These are phyloP conservation scores for Sarocladium kiliense DNA, from an alignment of 2,329 filamentous ascomycete genomes.

Conservation along the genomic window DNA sequence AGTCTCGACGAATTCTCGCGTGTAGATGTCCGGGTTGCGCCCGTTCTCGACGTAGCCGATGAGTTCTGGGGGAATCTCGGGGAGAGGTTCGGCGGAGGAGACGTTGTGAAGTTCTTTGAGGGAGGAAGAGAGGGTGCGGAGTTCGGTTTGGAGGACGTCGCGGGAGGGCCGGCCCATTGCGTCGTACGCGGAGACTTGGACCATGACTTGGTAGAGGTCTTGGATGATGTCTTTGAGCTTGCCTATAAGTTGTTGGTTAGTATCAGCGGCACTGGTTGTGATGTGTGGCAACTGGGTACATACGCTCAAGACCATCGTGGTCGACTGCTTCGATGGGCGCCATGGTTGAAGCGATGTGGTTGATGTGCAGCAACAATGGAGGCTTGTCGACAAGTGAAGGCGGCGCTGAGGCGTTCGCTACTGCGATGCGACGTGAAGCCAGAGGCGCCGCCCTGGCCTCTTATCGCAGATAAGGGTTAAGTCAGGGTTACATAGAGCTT, in stretches of 20 bases:
- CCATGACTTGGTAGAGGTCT: constrained; percentile 58
- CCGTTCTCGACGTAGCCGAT: constrained; percentile 66
- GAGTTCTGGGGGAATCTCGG: constrained; percentile 55
- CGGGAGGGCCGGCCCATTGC: constrained; percentile 42
- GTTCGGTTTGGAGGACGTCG: constrained; percentile 51
- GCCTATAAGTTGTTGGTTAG: constrained; percentile 30
- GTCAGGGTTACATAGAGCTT: neutral
- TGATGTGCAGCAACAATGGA: neutral
- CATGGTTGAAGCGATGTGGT: constrained; percentile 23
- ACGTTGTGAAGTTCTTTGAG: constrained; percentile 34
- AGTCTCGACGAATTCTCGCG: constrained; percentile 66
- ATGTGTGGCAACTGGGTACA: constrained; percentile 6
- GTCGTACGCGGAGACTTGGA: constrained; percentile 59
- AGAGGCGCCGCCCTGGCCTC: neutral
- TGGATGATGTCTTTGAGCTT: constrained; percentile 59
- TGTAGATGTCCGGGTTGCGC: constrained; percentile 70
- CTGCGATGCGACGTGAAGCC: neutral
- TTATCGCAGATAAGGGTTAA: too few species aligned
- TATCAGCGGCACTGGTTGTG: neutral
- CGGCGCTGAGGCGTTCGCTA: neutral
- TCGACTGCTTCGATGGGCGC: constrained; percentile 35
- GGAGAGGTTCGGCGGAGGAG: constrained; percentile 39
- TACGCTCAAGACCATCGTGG: constrained; percentile 35
- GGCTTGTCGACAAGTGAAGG: neutral
- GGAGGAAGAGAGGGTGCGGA: constrained; percentile 37